phyloP scores from a whole-genome alignment of 192 early-diverging fungal genomes.

The Coemansia sp. region DNA sequence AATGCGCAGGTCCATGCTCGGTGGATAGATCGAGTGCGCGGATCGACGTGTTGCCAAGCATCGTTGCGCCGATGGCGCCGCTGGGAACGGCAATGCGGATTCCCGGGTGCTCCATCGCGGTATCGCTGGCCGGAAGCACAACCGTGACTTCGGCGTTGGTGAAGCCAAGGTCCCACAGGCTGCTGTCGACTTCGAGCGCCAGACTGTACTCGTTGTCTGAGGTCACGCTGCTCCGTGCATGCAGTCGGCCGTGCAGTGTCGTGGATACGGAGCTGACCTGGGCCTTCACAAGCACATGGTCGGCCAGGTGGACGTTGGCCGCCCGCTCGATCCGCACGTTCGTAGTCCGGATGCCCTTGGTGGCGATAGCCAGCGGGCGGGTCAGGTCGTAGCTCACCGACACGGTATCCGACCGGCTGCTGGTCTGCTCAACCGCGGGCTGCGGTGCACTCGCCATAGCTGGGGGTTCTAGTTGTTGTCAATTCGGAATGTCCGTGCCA shows the following conservation, averaged over 20 bases:
- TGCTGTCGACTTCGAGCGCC: constrained; percentile 29
- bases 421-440: constrained; percentile 11
- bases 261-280: constrained; percentile 32
- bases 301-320: constrained; percentile 7
- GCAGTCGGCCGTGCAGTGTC: constrained; percentile 27
- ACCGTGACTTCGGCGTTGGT: constrained; percentile 40
- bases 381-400: constrained; percentile 21
- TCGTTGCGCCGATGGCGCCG: constrained; percentile 39
- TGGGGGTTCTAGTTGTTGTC: too few relatives aligned
- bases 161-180: constrained; percentile 46
- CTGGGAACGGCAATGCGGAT: constrained; percentile 34
- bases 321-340: constrained; percentile 35
- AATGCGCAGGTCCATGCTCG: constrained; percentile 36
- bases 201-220: constrained; percentile 22
- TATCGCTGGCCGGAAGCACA: constrained; percentile 2
- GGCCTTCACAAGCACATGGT: constrained; percentile 20
- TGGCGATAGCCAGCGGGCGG: constrained; percentile 16
- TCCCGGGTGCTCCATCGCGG: constrained; percentile 25
- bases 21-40: constrained; percentile 29
- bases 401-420: constrained; percentile 25
- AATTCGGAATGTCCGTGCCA: too few relatives aligned
- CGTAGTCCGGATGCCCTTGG: constrained; percentile 34
- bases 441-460: too few relatives aligned
- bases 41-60: constrained; percentile 37
- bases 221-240: constrained; percentile 12